Conservation (phyloP, 106 monocot genomes). For the Amphibolis antarctica region DNA sequence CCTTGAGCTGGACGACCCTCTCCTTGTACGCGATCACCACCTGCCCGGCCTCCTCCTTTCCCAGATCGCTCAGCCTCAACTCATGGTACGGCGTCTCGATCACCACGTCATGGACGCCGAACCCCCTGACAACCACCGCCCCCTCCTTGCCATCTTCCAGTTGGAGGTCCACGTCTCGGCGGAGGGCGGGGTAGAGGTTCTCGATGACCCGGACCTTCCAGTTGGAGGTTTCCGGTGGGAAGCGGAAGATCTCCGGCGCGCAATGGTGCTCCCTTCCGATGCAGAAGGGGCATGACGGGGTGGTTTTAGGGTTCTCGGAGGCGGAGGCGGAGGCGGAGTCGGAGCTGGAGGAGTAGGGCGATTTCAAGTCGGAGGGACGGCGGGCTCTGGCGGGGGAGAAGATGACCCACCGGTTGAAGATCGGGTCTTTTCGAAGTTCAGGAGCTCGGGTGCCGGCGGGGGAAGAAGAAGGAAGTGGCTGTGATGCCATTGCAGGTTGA, state of each 20-base stretch:
- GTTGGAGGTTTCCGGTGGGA: slow-evolving; percentile 17
- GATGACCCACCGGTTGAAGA: slow-evolving; percentile 72
- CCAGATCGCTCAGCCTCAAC: slow-evolving; percentile 40
- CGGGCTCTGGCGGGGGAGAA: slow-evolving; percentile 63
- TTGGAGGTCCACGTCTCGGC: slow-evolving; percentile 35
- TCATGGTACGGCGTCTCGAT: slow-evolving; percentile 75
- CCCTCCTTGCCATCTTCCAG: slow-evolving; percentile 1
- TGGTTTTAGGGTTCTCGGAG: slow-evolving; percentile 6
- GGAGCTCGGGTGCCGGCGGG: slow-evolving; percentile 1
- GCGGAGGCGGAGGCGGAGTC: slow-evolving; percentile 9
- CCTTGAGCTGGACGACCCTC: slow-evolving; percentile 49
- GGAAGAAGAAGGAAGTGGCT: too few species aligned
- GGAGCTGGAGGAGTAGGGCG: slow-evolving; percentile 9
- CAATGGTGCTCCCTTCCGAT: slow-evolving; percentile 70
- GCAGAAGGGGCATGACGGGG: slow-evolving; percentile 74
- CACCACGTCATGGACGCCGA: slow-evolving; percentile 91
- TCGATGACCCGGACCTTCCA: slow-evolving; percentile 87
- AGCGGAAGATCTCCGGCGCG: slow-evolving; percentile 90
- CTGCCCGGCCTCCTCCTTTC: slow-evolving; percentile 37
- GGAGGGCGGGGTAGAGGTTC: slow-evolving; percentile 89
- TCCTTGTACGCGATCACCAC: slow-evolving; percentile 62
- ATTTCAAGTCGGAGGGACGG: slow-evolving; percentile 90
- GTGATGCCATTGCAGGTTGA: too few species aligned
- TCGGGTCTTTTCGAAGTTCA: slow-evolving; percentile 43
- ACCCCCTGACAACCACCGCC: slow-evolving; percentile 28